Conservation (phyloP, 768 basidiomycete species). For the Tylopilus rubrobrunneus region DNA sequence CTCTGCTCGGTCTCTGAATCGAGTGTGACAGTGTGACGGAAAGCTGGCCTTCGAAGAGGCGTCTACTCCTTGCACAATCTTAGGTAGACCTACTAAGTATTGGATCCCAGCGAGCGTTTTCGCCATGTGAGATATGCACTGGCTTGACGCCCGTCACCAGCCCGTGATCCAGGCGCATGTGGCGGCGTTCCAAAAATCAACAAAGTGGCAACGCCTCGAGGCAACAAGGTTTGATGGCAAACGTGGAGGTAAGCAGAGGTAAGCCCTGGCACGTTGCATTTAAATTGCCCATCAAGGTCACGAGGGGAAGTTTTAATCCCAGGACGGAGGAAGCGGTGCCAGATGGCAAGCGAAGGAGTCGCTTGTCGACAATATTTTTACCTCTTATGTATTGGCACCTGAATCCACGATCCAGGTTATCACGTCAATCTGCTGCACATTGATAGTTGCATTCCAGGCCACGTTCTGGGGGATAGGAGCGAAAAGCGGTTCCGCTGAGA, state of each 20-base stretch:
- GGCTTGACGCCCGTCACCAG: slow-evolving; percentile 2
- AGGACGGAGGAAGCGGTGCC: not conserved
- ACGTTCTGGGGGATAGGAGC: not conserved
- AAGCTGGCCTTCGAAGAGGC: not conserved
- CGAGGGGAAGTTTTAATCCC: slow-evolving; percentile 2
- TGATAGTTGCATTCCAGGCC: not conserved
- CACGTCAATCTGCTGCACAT: not conserved
- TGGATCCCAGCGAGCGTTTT: slow-evolving; percentile 17
- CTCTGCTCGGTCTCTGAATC: not conserved
- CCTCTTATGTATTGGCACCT: not conserved
- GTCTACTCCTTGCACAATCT: not conserved
- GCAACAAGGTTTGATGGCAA: slow-evolving; percentile 27
- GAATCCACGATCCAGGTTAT: not conserved
- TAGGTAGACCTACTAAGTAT: not conserved
- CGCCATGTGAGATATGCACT: not conserved
- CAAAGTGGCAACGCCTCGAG: slow-evolving; percentile 22
- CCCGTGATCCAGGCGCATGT: slow-evolving; percentile 12
- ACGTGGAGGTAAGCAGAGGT: not conserved
- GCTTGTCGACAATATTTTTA: not conserved
- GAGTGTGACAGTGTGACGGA: not conserved
- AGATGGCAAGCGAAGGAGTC: not conserved
- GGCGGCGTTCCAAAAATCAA: slow-evolving; percentile 10
- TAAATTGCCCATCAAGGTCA: slow-evolving; percentile 5
- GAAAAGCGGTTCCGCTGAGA: not conserved
- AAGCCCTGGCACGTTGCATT: not conserved